phyloP scores from a whole-genome alignment of 2,329 filamentous ascomycete genomes.

The Penicillium verrucosum region DNA sequence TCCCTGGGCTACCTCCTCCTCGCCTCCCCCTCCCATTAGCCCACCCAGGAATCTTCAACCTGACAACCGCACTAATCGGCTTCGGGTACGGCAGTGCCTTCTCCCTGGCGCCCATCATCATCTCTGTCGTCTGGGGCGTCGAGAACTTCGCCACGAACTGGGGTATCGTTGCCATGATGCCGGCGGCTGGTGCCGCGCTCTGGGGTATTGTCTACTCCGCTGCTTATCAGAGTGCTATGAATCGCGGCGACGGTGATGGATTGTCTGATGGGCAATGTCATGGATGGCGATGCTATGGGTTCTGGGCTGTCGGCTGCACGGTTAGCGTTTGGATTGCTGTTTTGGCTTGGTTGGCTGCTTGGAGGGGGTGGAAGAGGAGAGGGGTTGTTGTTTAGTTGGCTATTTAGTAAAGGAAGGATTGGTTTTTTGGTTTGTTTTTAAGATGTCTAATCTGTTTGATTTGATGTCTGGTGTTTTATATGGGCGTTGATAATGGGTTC shows the following conservation, averaged over 20 bases:
- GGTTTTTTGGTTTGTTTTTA: background rate
- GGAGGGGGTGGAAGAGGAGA: slow-evolving; percentile 77
- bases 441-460: background rate
- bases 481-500: background rate
- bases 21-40: slow-evolving; percentile 73
- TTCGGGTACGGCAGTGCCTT: slow-evolving; percentile 93
- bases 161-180: slow-evolving; percentile 90
- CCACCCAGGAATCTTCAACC: slow-evolving; percentile 76
- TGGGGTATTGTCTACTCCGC: slow-evolving; percentile 86
- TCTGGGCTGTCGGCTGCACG: slow-evolving; percentile 74
- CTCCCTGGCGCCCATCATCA: slow-evolving; percentile 82
- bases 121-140: slow-evolving; percentile 96
- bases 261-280: slow-evolving; percentile 64
- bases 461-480: background rate
- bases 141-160: slow-evolving; percentile 99
- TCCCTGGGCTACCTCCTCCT: slow-evolving; percentile 74
- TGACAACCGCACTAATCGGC: slow-evolving; percentile 79
- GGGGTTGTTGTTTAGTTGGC: slow-evolving; percentile 62
- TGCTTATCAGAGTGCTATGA: slow-evolving; percentile 39
- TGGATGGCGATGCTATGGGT: slow-evolving; percentile 78
- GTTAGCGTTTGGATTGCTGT: slow-evolving; percentile 75
- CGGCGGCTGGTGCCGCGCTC: slow-evolving; percentile 79
- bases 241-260: slow-evolving; percentile 39
- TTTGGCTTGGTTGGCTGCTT: slow-evolving; percentile 70
- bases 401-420: background rate